Base-by-base conservation (phyloP, 2,329 filamentous ascomycete genomes). In the Ophiocordyceps camponoti-floridani region DNA sequence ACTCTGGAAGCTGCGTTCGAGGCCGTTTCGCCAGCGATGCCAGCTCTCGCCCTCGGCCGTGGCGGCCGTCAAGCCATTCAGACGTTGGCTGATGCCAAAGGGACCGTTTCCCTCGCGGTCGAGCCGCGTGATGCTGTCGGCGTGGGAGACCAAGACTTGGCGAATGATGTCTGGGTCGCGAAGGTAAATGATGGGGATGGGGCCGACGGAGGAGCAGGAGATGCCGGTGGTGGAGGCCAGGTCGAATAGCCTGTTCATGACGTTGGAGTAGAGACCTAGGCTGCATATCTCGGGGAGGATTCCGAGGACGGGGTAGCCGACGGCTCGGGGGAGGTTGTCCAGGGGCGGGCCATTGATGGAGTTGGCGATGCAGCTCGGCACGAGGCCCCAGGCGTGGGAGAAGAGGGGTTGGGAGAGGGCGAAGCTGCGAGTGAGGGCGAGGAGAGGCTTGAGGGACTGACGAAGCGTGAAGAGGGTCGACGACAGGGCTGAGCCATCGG, bases 11-110 rank as follows among this genome's bases (percentile, higher is more conserved):
- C 31, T 31, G 6, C 35, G 41, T 38, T 44, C 42, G 14, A 46
- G 43, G 4, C 45, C 45, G 12, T 44, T 44, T 8, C 45, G 42
- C 45, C 42, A 46, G 30, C 45, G 45, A 23, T 44, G 42, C 45
- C 45, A 46, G 42, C 42, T 31, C 18, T 44, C 16, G 16, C 45
- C 45, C n/a, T 46, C 38, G 12, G 45, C 45, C 4, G 45, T 44
- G 4, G 42, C 42, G 42, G 42, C 45, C 18, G 42, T 46, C 30
- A 27, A 23, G n/a, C 45, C 45, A 9, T 38, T 44, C 14, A 46
- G 26, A 1, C 45, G 37, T 3, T 44, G 38, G 35, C 37, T 44
- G 8, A 46, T 46, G 12, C 38, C 30, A 26, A 46, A 46, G 3
- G 45, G 45, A 0, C 45, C 45, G 8, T 38, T 42, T n/a, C 45